A percentile compares a stretch with the other conserved stretches of the same genome.
phyloP scores from a whole-genome alignment of 2,329 filamentous ascomycete species.

The Grosmannia huntii region DNA sequence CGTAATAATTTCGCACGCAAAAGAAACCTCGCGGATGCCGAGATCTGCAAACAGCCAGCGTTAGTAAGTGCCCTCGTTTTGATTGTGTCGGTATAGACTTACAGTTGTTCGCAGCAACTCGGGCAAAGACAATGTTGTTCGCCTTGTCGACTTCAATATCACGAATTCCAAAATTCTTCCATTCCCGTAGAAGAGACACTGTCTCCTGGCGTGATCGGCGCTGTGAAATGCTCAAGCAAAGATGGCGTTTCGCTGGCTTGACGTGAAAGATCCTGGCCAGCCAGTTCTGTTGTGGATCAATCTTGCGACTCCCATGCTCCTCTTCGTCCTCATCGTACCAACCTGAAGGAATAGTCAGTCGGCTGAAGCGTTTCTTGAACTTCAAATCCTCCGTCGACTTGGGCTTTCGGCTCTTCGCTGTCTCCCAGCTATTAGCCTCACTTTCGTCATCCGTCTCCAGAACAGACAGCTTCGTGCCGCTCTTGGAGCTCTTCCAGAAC shows the following conservation, averaged over 20 bases:
- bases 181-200: constrained; percentile 60
- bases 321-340: constrained; percentile 18
- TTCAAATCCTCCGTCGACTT: neutral
- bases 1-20: constrained; percentile 78
- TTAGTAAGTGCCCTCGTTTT: neutral
- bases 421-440: neutral
- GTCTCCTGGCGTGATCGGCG: constrained; percentile 67
- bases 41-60: constrained; percentile 35
- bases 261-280: constrained; percentile 79
- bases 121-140: constrained; percentile 67
- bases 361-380: neutral
- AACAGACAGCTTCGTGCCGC: constrained; percentile 23
- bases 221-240: constrained; percentile 65
- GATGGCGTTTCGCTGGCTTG: constrained; percentile 62
- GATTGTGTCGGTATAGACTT: constrained; percentile 24
- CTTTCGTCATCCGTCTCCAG: neutral
- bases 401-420: neutral
- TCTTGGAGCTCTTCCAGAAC: constrained; percentile 40
- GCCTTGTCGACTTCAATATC: constrained; percentile 69
- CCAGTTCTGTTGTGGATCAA: constrained; percentile 69
- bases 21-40: constrained; percentile 73
- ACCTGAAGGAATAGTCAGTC: constrained; percentile 4
- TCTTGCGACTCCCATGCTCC: constrained; percentile 35
- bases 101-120: constrained; percentile 69
- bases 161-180: constrained; percentile 69